Evolutionary conservation across 371 early-diverging fungal genomes (phyloP), one percentile per base, ranked within the genome.

Genomic region (Lichtheimia ramosa): DNA sequence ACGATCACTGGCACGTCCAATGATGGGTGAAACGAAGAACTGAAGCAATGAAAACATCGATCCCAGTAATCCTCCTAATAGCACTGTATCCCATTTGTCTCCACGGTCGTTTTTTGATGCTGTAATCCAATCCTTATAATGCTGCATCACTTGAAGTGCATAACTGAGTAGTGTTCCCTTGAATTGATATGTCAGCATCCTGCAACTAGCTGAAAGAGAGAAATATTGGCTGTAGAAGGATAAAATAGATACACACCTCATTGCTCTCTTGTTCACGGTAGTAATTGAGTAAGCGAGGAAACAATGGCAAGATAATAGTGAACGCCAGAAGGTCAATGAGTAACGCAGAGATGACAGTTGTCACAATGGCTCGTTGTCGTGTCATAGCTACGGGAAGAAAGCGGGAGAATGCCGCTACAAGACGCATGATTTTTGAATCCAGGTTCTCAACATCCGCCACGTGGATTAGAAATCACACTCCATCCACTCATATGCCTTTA

Each of bases 261-360:
- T 46, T 14, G 46, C 21, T 46, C 56, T 82, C 86, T 51, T 78
- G 67, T 16, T 69, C 70, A 21, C 77, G 82, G 66, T 89, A 89
- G 51, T 80, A 84, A 40, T 83, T 78, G 21, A 89, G 63, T 40
- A 89, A 61, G 41, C 88, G 65, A 52, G 99, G 98, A 58, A 93
- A 92, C 34, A 98, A 82, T 14, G 99, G 99, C 40, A 98, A 77
- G 70, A 98, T 97, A 61, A 96, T 90, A 3, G 99, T 98, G 73
- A 98, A 98, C 10, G 98, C 92, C 23, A 98, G 88, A 57, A 98
- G 88, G 73, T 97, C 99, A 34, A 98, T 82, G 28, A 97, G 74
- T 24, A 98, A 82, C 7, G 89, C 86, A 7, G 75, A 75, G 61
- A 93, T 90, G 16, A 90, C 81, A 18, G 83, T 73, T 58, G 70